These are phyloP conservation scores for Fusarium protoensiforme DNA, from an alignment of 2,329 filamentous ascomycete species.

Conservation along the genomic window DNA sequence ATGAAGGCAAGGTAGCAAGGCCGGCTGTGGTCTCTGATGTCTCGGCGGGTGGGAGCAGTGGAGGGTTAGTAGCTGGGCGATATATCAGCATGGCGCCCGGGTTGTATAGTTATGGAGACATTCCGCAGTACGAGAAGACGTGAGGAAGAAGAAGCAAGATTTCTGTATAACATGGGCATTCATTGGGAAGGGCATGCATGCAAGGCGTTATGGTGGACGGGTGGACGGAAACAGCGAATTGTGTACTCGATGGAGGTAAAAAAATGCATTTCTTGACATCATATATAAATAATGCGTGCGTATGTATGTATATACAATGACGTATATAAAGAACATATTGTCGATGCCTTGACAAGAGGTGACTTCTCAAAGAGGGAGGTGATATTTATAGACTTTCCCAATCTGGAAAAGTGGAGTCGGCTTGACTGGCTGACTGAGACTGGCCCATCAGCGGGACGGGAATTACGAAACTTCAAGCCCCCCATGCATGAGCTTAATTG, in stretches of 20 bases:
- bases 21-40: conserved; percentile 11
- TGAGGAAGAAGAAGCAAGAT: background rate
- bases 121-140: conserved; percentile 34
- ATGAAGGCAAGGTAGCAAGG: conserved; percentile 36
- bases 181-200: conserved; percentile 5
- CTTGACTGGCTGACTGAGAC: background rate
- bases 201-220: conserved; percentile 23
- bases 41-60: conserved; percentile 16
- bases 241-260: background rate
- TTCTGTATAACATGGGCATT: background rate
- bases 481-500: background rate
- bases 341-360: background rate
- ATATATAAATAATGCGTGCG: background rate
- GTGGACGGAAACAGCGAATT: conserved; percentile 7
- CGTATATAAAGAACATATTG: background rate
- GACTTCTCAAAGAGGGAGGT: background rate
- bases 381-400: conserved; percentile 1
- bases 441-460: background rate
- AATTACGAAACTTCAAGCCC: background rate
- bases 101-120: conserved; percentile 41
- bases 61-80: conserved; percentile 20
- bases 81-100: conserved; percentile 43
- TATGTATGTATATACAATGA: background rate
- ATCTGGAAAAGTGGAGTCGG: conserved; percentile 20
- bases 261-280: background rate